Evolutionary conservation across 139 green algal genomes (phyloP).

Genomic region (Microglena sp.): DNA sequence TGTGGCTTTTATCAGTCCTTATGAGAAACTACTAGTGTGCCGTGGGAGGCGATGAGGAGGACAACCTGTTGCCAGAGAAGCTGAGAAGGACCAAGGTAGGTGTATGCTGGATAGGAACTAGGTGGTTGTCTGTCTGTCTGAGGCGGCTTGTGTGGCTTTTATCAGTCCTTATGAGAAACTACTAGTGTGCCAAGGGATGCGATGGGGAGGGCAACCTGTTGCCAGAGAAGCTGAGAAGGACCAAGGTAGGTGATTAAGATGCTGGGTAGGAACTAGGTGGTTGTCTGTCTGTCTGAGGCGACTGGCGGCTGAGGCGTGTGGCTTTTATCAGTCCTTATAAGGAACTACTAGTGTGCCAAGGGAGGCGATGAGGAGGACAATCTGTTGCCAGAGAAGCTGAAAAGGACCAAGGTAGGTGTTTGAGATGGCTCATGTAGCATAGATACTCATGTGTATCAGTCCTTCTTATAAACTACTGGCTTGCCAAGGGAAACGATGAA

Average conservation of each 20-base stretch:
- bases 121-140: no score
- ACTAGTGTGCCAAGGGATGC: constrained; percentile 71
- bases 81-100: constrained; percentile 30
- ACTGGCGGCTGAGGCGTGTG: no score
- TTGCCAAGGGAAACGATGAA: constrained; percentile 69
- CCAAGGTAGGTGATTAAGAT: constrained; percentile 23
- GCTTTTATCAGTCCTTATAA: no score
- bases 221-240: constrained; percentile 39
- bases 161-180: no score
- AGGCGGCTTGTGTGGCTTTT: no score
- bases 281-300: no score
- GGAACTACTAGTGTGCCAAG: constrained; percentile 72
- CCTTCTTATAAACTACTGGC: constrained; percentile 63
- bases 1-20: no score
- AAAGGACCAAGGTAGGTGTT: constrained; percentile 22
- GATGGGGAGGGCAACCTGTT: constrained; percentile 55
- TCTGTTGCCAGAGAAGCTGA: constrained; percentile 43
- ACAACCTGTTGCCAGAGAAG: constrained; percentile 47
- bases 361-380: constrained; percentile 62
- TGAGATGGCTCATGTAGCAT: no score
- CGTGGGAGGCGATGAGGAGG: constrained; percentile 65
- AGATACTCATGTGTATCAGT: no score
- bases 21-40: constrained; percentile 72
- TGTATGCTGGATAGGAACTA: no score
- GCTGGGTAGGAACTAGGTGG: no score